Evolutionary conservation across 495 filamentous ascomycete species (phyloP).

Genomic region (Aspergillus funiculosus): DNA sequence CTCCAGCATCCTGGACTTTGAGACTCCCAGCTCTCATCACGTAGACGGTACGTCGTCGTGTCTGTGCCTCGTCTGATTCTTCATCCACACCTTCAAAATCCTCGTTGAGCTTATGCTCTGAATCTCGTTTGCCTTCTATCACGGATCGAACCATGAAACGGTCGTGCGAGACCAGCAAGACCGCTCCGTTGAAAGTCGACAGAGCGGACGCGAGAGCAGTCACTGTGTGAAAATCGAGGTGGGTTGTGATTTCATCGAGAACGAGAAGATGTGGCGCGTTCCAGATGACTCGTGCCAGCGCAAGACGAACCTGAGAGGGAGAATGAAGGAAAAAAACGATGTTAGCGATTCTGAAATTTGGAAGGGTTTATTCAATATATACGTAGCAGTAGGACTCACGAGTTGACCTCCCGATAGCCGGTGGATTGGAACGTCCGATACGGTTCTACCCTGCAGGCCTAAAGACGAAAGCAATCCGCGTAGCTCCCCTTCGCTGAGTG

Average conservation of each 20-base stretch:
- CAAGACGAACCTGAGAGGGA: constrained; percentile 72
- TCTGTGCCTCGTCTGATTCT: constrained; percentile 39
- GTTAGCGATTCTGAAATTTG: not conserved
- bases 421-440: constrained; percentile 61
- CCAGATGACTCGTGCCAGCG: constrained; percentile 64
- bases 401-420: constrained; percentile 72
- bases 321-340: not conserved
- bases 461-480: constrained; percentile 57
- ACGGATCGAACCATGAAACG: constrained; percentile 65
- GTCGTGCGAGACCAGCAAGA: constrained; percentile 71
- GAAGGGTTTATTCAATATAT: too few species aligned
- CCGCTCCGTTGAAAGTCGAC: constrained; percentile 59
- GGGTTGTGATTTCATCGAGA: constrained; percentile 81
- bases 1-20: constrained; percentile 50
- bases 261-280: constrained; percentile 64
- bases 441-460: constrained; percentile 59
- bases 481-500: constrained; percentile 55
- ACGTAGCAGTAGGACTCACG: constrained; percentile 25
- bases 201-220: constrained; percentile 61
- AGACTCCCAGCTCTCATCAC: constrained; percentile 53
- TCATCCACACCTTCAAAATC: constrained; percentile 48
- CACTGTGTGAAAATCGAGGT: constrained; percentile 74
- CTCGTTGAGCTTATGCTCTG: constrained; percentile 37
- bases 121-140: constrained; percentile 55
- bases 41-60: constrained; percentile 53